Evolutionary conservation across 2,329 filamentous ascomycete species (phyloP).

Genomic region (Monosporascus sp.): DNA sequence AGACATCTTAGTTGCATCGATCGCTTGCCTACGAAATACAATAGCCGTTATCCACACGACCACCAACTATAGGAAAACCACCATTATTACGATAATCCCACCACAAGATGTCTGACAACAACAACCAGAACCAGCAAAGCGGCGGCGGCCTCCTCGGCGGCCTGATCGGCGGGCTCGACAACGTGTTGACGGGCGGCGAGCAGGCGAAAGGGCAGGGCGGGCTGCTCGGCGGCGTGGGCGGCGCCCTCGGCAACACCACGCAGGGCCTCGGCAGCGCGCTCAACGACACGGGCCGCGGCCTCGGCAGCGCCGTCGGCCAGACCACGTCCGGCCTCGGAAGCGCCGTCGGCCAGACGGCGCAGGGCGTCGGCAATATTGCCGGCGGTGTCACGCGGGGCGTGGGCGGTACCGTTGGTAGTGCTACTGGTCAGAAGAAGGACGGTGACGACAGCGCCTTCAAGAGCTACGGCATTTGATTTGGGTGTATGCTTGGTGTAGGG

Average conservation of each 20-base stretch:
- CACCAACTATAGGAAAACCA: no score
- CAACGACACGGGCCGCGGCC: conserved; percentile 24
- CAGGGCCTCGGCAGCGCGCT: conserved; percentile 26
- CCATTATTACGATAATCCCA: background rate
- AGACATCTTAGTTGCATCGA: no score
- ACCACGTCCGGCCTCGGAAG: conserved; percentile 25
- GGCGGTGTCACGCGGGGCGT: conserved; percentile 5
- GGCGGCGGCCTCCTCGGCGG: conserved; percentile 28
- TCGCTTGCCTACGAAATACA: no score
- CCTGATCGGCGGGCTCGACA: conserved; percentile 27
- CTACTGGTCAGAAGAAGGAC: conserved; percentile 12
- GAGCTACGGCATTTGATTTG: conserved; percentile 22
- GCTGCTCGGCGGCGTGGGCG: conserved; percentile 26
- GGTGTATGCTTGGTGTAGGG: background rate
- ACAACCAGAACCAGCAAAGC: conserved; percentile 2
- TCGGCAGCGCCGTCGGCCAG: conserved; percentile 26
- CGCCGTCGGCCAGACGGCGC: conserved; percentile 13
- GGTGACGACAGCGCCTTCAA: conserved; percentile 15
- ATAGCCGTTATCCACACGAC: no score
- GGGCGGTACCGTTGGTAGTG: conserved; percentile 12
- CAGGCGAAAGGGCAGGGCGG: conserved; percentile 28
- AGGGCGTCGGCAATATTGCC: conserved; percentile 17
- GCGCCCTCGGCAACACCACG: conserved; percentile 25
- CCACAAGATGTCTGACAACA: conserved; percentile 26
- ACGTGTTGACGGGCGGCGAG: conserved; percentile 28